Base-by-base conservation (phyloP, 768 basidiomycete species). In the Suillus occidentalis region DNA sequence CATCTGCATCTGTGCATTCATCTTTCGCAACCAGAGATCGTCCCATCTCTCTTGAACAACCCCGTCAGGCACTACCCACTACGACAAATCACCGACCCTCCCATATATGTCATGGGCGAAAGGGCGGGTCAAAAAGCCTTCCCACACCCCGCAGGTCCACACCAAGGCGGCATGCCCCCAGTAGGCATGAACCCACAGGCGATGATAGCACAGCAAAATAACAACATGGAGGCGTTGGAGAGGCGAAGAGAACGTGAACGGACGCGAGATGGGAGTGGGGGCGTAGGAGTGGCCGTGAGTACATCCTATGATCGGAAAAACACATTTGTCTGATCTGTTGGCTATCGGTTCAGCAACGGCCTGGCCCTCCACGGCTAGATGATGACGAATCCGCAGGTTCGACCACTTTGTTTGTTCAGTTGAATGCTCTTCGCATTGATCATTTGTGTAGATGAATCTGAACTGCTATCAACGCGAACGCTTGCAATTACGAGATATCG, bases 11-110 rank as follows among this genome's bases (percentile, higher is more conserved):
- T 22, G 6, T 12, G 13, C 8, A n/a, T 57, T 16, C 37, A 39
- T 18, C 22, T 25, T 8, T 39, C 16, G 16, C 57, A 9, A 66
- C 70, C 61, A 92, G 91, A 82, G 55, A 87, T 91, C 69, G 75
- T 82, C 4, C 89, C 88, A 5, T 75, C 83, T 8, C 68, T 90
- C 39, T 76, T 83, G 64, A 85, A 83, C 69, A 85, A 85, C 63
- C 88, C 90, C 12, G 81, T 87, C 16, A 89, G 92, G 53, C 77
- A 78, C 40, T 93, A 92, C 71, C 93, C 93, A 6, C 81, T 94
- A 18, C 85, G 88, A 36, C 78, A 79, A 13, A 77, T 89, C 49
- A 87, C 83, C 66, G 90, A 93, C 66, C 88, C 89, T 1, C 68
- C 85, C 3, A 80, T 92, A 18, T 94, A 81, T 72, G 88, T 94